phyloP scores from a whole-genome alignment of 306 rosid genomes.

The Vigna nakashimae region DNA sequence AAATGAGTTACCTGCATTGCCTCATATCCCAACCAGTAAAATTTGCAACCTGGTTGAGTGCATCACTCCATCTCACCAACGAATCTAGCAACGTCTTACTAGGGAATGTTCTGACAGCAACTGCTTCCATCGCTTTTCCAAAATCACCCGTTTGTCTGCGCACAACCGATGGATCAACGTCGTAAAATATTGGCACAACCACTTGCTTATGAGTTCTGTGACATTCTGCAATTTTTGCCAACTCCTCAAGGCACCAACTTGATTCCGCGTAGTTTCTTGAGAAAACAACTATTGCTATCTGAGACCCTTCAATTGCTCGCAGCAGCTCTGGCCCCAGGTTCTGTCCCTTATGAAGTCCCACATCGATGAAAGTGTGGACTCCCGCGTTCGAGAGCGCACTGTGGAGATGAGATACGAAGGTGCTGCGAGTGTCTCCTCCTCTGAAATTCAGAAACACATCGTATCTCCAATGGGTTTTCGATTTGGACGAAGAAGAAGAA shows the following conservation, averaged over 20 bases:
- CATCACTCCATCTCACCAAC: too few species aligned
- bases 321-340: not conserved
- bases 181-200: not conserved
- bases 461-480: not conserved
- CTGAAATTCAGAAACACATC: not conserved
- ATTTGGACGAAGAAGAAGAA: not conserved
- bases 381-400: not conserved
- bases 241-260: not conserved
- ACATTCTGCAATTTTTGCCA: not conserved
- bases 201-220: not conserved
- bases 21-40: too few species aligned
- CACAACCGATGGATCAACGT: not conserved
- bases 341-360: not conserved
- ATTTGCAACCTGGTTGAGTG: too few species aligned
- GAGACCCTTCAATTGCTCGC: constrained; percentile 1
- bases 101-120: too few species aligned
- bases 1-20: too few species aligned
- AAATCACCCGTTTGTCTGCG: not conserved
- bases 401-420: not conserved
- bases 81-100: too few species aligned
- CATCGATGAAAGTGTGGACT: not conserved
- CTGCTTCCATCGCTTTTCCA: not conserved
- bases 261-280: not conserved
- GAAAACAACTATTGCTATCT: not conserved
- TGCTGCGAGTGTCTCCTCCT: constrained; percentile 1